Evolutionary conservation across 148 eudicot species (phyloP).

Genomic region (Pharnaceum exiguum): DNA sequence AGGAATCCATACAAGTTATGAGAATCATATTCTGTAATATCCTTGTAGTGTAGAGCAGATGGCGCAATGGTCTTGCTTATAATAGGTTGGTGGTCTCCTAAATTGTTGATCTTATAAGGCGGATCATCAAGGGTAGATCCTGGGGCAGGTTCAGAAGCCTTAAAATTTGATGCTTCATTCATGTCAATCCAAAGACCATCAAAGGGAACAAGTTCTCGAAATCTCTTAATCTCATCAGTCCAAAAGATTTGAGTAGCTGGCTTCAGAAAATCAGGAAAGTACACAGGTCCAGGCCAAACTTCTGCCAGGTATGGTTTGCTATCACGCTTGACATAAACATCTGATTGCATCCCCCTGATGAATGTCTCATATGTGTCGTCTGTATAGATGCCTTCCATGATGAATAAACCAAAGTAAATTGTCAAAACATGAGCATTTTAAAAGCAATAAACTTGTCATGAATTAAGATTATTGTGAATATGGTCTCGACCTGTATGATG

Average conservation of each 20-base stretch:
- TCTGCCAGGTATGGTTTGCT: constrained; percentile 38
- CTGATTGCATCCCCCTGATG: constrained; percentile 36
- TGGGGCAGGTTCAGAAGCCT: constrained; percentile 14
- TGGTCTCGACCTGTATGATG: not conserved
- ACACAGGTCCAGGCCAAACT: constrained; percentile 54
- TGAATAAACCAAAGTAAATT: not conserved
- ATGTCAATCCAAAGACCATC: constrained; percentile 46
- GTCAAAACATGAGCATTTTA: too few species aligned
- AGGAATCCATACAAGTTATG: constrained; percentile 50
- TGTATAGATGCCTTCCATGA: constrained; percentile 33
- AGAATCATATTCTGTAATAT: constrained; percentile 34
- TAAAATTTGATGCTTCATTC: constrained; percentile 43
- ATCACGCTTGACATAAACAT: constrained; percentile 38
- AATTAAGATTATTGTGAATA: not conserved
- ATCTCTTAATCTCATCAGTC: constrained; percentile 41
- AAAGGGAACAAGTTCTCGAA: constrained; percentile 23
- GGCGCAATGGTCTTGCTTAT: constrained; percentile 36
- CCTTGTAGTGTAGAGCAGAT: constrained; percentile 36
- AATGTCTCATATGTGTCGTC: constrained; percentile 33
- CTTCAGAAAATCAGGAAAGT: constrained; percentile 50
- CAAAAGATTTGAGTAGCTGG: constrained; percentile 36
- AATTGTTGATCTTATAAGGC: constrained; percentile 49
- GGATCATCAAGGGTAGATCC: constrained; percentile 46
- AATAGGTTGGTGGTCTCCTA: constrained; percentile 22
- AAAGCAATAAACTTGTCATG: too few species aligned